Base-by-base conservation (phyloP, 257 asterid species). In the Avicennia marina region DNA sequence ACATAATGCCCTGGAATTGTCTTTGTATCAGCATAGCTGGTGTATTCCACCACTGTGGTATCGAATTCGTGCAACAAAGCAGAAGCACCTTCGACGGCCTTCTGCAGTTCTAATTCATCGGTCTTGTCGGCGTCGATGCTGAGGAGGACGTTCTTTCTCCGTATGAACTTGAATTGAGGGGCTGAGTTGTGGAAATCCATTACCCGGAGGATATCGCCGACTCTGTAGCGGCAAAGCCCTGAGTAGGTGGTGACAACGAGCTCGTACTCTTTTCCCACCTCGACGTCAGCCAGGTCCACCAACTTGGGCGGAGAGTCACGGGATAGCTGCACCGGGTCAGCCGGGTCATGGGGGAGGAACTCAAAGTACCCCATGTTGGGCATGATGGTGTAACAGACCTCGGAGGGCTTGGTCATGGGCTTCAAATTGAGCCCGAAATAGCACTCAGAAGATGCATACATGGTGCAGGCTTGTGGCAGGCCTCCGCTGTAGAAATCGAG, bases 371-470 rank as follows among this genome's bases (percentile, higher is more conserved):
- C 75, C 75, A 69, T 69, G 7, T 69, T 69, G 8, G 75, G 75
- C 75, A 69, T 63, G 65, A 69, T 63, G 18, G 70, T 69, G 75
- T 69, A 69, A 1, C 62, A 56, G 11, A 47, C 56, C 0, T 57
- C 48, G 7, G 21, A 20, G 47, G 75, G 75, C 70, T 50, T 7
- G 1, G 56, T 44, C 75, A 69, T 56, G 54, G 75, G 75, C 62
- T 58, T 70, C 18, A 70, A 45, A 54, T 70, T 70, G n/a, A 68
- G 69, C 62, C 78, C 82, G 67, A 76, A 72, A 52, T 65, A 76
- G 53, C 78, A 75, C 46, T 75, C 81, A 2, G 81, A 75, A 0
- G 81, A 71, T 2, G 78, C 81, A 26, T 76, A 76, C 75, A 76
- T 76, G 32, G 78, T 72, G 44, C 82, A 67, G 2, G 73, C 56